Evolutionary conservation across 306 rosid genomes (phyloP).

Genomic region (Vigna trinervia): DNA sequence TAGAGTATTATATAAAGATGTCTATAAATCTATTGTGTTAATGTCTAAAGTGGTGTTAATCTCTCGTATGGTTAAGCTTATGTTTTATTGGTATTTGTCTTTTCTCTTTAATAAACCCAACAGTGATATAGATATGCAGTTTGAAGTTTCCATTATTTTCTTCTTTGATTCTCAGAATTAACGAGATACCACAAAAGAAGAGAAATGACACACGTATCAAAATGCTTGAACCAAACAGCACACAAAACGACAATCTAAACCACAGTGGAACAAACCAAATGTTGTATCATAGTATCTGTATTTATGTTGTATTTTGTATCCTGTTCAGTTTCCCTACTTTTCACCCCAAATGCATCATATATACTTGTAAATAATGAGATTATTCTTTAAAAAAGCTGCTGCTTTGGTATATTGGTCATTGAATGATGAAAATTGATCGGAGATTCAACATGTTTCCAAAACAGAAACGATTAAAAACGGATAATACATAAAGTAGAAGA

Average conservation of each 20-base stretch:
- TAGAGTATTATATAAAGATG: too few species aligned
- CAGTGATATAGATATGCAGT: too few species aligned
- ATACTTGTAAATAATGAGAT: not conserved
- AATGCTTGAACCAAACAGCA: slow-evolving; percentile 23
- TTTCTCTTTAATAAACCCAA: too few species aligned
- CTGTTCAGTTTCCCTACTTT: not conserved
- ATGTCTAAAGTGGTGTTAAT: too few species aligned
- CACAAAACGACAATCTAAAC: not conserved
- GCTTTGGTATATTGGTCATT: not conserved
- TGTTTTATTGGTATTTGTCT: too few species aligned
- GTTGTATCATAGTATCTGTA: not conserved
- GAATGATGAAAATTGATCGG: not conserved
- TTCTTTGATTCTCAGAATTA: not conserved
- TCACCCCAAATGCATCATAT: not conserved
- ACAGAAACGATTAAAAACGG: too few species aligned
- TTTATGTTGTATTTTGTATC: slow-evolving; percentile 5
- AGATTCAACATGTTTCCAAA: not conserved
- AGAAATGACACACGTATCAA: not conserved
- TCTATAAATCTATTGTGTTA: too few species aligned
- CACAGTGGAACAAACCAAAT: not conserved
- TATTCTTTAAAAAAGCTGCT: not conserved
- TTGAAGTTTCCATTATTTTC: slow-evolving; percentile 9
- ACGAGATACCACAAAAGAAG: not conserved
- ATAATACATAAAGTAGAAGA: too few species aligned
- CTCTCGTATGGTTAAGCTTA: too few species aligned